These are phyloP conservation scores for Anthostomella pinea DNA, from an alignment of 2,329 filamentous ascomycete species.

Conservation along the genomic window DNA sequence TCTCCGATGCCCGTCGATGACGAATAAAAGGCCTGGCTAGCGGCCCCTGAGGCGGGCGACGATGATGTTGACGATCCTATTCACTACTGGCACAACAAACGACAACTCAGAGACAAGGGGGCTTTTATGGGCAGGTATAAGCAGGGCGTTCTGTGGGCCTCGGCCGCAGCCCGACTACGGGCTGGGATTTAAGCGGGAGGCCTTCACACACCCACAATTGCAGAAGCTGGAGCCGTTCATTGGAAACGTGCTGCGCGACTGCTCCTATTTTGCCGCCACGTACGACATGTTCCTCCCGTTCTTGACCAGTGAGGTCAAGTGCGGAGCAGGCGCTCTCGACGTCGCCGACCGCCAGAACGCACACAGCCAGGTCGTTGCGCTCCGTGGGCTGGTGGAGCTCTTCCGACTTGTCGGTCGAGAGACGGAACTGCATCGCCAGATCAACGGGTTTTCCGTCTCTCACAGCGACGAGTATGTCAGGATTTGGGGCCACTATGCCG, in stretches of 20 bases:
- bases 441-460: slow-evolving; percentile 44
- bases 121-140: too few species aligned
- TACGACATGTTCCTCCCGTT: slow-evolving; percentile 50
- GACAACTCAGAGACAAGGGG: too few species aligned
- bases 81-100: too few species aligned
- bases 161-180: slow-evolving; percentile 44
- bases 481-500: slow-evolving; percentile 42
- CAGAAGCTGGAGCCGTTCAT: slow-evolving; percentile 39
- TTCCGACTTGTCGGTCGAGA: slow-evolving; percentile 36
- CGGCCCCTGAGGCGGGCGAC: too few species aligned
- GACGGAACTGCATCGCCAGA: slow-evolving; percentile 37
- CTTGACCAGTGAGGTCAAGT: slow-evolving; percentile 47
- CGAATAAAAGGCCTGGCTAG: too few species aligned
- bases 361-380: slow-evolving; percentile 40
- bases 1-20: too few species aligned
- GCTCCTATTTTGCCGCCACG: slow-evolving; percentile 43
- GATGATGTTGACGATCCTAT: too few species aligned
- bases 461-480: slow-evolving; percentile 31
- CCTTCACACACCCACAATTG: slow-evolving; percentile 43
- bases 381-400: slow-evolving; percentile 38
- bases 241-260: slow-evolving; percentile 31
- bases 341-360: slow-evolving; percentile 39
- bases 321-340: slow-evolving; percentile 35
- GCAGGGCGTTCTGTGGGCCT: too few species aligned
- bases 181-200: slow-evolving; percentile 38